Evolutionary conservation across 129 eudicot genomes (phyloP).

Genomic region (Flaveria ramosissima): DNA sequence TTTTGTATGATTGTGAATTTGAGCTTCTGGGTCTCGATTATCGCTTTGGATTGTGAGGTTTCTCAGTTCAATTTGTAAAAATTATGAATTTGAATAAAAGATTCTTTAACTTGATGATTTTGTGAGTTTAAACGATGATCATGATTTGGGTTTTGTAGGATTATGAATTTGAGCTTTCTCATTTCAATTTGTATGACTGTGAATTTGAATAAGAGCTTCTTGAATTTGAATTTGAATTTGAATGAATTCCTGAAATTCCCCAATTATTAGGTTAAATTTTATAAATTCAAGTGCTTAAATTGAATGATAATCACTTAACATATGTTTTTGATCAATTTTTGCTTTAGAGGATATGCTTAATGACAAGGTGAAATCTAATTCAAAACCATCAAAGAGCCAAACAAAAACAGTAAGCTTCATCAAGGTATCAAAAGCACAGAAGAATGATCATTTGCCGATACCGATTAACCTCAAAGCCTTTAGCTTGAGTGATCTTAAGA

Average conservation of each 20-base stretch:
- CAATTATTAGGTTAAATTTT: not conserved
- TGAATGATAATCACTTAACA: not conserved
- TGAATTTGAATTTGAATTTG: not conserved
- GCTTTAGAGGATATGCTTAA: slow-evolving; percentile 43
- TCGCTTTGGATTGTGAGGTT: no score
- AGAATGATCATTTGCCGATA: slow-evolving; percentile 27
- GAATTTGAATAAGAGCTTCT: not conserved
- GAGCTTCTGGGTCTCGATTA: not conserved
- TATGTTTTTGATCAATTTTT: not conserved
- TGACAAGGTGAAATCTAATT: slow-evolving; percentile 21
- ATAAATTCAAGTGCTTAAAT: not conserved
- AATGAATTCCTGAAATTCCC: not conserved
- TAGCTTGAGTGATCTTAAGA: slow-evolving; percentile 53
- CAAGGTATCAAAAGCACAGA: slow-evolving; percentile 38
- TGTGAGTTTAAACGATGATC: no score
- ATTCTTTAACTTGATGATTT: no score
- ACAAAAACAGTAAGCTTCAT: slow-evolving; percentile 38
- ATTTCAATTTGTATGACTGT: not conserved
- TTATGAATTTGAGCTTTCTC: not conserved
- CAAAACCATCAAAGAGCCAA: slow-evolving; percentile 29
- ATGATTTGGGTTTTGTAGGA: no score
- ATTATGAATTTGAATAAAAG: no score
- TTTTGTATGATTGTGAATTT: not conserved
- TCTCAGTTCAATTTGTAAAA: no score
- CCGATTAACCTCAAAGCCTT: slow-evolving; percentile 56